phyloP scores from a whole-genome alignment of 2,329 filamentous ascomycete species.

The Diaporthe humulicola region DNA sequence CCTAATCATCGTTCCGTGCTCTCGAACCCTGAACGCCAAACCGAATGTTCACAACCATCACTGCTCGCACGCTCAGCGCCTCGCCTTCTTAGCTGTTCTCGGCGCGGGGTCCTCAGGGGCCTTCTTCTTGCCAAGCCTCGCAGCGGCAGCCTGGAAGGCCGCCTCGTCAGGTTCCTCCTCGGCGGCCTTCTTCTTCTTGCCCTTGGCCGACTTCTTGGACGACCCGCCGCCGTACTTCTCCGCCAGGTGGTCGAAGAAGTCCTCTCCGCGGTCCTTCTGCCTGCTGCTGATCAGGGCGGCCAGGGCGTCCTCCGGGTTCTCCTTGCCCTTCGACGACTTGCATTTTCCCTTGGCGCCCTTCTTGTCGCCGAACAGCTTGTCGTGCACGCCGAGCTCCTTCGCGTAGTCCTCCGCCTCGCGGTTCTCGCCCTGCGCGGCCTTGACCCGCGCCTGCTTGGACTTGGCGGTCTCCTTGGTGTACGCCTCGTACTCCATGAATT shows the following conservation, averaged over 20 bases:
- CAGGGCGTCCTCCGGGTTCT: conserved; percentile 52
- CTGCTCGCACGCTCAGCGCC: conserved; percentile 37
- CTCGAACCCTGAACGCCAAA: conserved; percentile 31
- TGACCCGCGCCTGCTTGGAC: conserved; percentile 70
- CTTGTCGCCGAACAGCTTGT: conserved; percentile 72
- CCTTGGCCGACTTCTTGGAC: conserved; percentile 58
- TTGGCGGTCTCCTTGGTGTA: conserved; percentile 83
- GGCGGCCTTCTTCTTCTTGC: conserved; percentile 63
- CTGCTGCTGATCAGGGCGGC: conserved; percentile 82
- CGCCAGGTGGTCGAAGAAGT: conserved; percentile 80
- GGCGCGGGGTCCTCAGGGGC: conserved; percentile 38
- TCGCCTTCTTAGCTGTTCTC: conserved; percentile 40
- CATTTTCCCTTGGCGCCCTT: conserved; percentile 54
- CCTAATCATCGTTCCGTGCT: background rate
- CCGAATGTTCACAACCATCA: background rate
- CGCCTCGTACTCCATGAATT: conserved; percentile 74
- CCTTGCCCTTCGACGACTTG: conserved; percentile 44
- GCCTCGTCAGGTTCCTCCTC: conserved; percentile 75
- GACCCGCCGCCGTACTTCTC: conserved; percentile 76
- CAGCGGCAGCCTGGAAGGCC: conserved; percentile 70
- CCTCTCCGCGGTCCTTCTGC: conserved; percentile 71
- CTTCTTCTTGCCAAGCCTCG: conserved; percentile 58
- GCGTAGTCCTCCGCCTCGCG: conserved; percentile 81
- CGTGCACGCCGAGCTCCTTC: conserved; percentile 80
- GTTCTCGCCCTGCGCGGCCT: conserved; percentile 75